Evolutionary conservation across 371 early-diverging fungal genomes (phyloP), one percentile per base, ranked within the genome.

Genomic region (Mortierella sp.): DNA sequence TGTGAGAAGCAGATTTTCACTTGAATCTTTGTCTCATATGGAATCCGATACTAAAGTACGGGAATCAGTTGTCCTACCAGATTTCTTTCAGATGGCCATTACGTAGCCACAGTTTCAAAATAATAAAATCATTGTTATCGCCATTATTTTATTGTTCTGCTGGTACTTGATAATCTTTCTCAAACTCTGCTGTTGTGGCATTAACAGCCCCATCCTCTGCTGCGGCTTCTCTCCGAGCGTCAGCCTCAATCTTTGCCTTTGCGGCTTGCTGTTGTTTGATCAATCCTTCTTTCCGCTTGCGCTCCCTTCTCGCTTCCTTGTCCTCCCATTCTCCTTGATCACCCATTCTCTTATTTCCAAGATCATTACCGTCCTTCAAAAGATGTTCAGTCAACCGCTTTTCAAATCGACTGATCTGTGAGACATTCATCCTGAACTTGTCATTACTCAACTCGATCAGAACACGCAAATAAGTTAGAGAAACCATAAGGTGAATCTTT

Each of bases 231-330:
- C 7, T 21, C 19, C 32, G 13, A 9, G 33, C 59, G 16, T 53
- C 61, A 33, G 59, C 59, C 32, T 47, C 65, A 19, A 70, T 65
- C 22, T 62, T 66, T 3, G 63, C 70, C n/a, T 63, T 62, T 4
- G 65, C 69, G n/a, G 65, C 62, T 19, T 32, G 40, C 24, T 70
- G 57, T 33, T 76, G 70, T 60, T 68, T 77, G 59, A 77, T 71
- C 33, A 88, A 52, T 0, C 91, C 90, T 65, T 91, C 91, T 61
- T 70, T 67, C 40, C 84, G 75, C 71, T 87, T 91, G 45, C 92
- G 76, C 41, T 88, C 84, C 41, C 84, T 83, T n/a, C 92, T 83
- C 28, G 87, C 87, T 38, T 91, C 90, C 58, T 87, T 91, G 32
- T 87, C 83, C 68, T 91, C 92, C 80, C 74, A 83, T 28, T 66